Conservation (phyloP, 148 eudicot genomes). For the Chenopodium album region DNA sequence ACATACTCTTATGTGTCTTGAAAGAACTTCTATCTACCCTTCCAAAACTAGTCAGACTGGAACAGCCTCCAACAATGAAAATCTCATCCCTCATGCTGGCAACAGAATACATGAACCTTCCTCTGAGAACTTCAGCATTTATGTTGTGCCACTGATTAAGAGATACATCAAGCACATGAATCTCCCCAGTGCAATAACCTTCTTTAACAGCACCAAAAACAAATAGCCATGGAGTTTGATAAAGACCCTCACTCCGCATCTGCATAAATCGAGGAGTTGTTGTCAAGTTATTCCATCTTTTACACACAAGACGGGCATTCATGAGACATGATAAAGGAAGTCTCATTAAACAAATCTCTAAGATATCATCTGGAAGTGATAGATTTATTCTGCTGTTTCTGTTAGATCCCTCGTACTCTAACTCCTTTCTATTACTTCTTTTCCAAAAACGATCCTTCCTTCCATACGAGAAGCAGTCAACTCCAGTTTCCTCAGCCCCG, state of each 20-base stretch:
- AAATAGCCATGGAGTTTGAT: conserved; percentile 68
- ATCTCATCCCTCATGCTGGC: conserved; percentile 68
- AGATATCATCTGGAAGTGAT: conserved; percentile 82
- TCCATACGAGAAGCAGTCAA: conserved; percentile 83
- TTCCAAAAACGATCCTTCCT: conserved; percentile 65
- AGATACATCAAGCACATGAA: conserved; percentile 75
- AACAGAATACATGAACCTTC: conserved; percentile 84
- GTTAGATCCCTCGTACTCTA: conserved; percentile 37
- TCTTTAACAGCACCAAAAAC: conserved; percentile 69
- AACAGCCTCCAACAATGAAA: conserved; percentile 87
- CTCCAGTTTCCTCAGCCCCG: conserved; percentile 59
- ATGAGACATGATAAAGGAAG: conserved; percentile 91
- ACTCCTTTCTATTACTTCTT: conserved; percentile 45
- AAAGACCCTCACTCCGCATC: conserved; percentile 61
- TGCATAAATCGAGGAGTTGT: conserved; percentile 75
- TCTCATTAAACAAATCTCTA: conserved; percentile 94
- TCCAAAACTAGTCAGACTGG: conserved; percentile 78
- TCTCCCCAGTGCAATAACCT: conserved; percentile 89
- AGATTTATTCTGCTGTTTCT: conserved; percentile 45
- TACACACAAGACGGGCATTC: conserved; percentile 94
- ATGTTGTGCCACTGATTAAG: conserved; percentile 70
- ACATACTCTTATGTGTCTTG: conserved; percentile 81
- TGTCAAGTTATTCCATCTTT: conserved; percentile 80
- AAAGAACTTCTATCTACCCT: conserved; percentile 80
- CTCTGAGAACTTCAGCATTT: conserved; percentile 63